Evolutionary conservation across 768 basidiomycete species (phyloP).

Genomic region (Kwoniella sp.): DNA sequence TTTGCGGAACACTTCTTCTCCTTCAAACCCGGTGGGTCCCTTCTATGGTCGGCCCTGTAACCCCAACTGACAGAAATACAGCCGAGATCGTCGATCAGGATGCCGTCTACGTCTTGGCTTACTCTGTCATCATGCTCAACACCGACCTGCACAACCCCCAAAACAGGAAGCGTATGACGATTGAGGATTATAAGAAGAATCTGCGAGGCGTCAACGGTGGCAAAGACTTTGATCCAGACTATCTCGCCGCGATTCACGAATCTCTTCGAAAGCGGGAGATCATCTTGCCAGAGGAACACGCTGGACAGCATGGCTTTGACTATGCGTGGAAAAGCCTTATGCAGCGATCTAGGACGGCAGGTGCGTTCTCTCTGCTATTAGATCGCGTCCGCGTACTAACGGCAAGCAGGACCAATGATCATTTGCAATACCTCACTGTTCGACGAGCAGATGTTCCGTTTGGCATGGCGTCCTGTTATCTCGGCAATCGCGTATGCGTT

Average conservation of each 20-base stretch:
- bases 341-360: slow-evolving; percentile 71
- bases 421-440: slow-evolving; percentile 74
- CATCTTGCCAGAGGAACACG: slow-evolving; percentile 95
- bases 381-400: neutral
- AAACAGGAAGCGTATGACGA: slow-evolving; percentile 91
- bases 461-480: slow-evolving; percentile 87
- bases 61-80: slow-evolving; percentile 46
- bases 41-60: neutral
- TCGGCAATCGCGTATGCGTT: slow-evolving; percentile 95
- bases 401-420: slow-evolving; percentile 59
- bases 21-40: slow-evolving; percentile 64
- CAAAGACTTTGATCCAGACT: slow-evolving; percentile 75
- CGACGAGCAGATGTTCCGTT: slow-evolving; percentile 87
- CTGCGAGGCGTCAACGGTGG: slow-evolving; percentile 87
- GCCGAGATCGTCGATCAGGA: slow-evolving; percentile 87
- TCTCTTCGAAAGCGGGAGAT: slow-evolving; percentile 92
- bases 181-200: slow-evolving; percentile 90
- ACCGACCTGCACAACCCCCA: slow-evolving; percentile 96
- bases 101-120: slow-evolving; percentile 88
- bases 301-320: slow-evolving; percentile 92
- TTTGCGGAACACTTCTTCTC: slow-evolving; percentile 90
- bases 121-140: slow-evolving; percentile 96
- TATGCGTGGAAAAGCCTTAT: slow-evolving; percentile 98
- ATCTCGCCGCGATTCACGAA: slow-evolving; percentile 83
- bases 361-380: slow-evolving; percentile 52